Evolutionary conservation across 805 yeast species (phyloP), one percentile per base, ranked within the genome.

Genomic region (Nakazawaea pomicola): DNA sequence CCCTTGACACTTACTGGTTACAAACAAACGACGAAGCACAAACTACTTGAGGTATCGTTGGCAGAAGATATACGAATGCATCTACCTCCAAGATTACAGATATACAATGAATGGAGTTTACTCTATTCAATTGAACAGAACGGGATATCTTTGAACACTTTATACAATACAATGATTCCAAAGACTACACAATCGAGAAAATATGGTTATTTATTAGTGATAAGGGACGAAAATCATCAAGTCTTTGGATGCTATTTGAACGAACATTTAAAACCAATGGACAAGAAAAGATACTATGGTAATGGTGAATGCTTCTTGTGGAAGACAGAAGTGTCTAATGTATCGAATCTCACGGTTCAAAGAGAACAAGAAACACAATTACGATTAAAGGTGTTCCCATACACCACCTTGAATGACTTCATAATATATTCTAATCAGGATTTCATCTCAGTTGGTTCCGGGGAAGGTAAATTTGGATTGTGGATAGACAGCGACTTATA

Each of bases 261-360:
- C 57, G 95, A 86, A 50, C 68, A 74, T 41, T 70, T 85, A 44
- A 78, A 74, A 44, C 83, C 89, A 1, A 74, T 80, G 43, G 95
- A 86, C 37, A 74, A 75, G 36, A 77, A 76, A 52, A 70, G 86
- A 43, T 91, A 80, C 62, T 84, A 81, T 51, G 99, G 99, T 1
- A 90, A 90, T 61, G 96, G 97, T 1, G 96, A 91, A 58, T 89
- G 98, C 55, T 90, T 93, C 52, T 67, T 91, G 17, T 91, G 96
- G 96, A 84, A 81, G 49, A 54, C 74, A n/a, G 84, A 77, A 46
- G 61, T 56, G 23, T 68, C 69, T 6, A 61, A 60, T 23, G 57
- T 61, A 39, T 57, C 61, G 49, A 49, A 52, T 46, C 44, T 52
- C 24, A 31, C 24, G 38, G 36, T 7, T 40, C 40, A 11, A 46